phyloP scores from a whole-genome alignment of 257 asterid genomes.

The Handroanthus guayacan region DNA sequence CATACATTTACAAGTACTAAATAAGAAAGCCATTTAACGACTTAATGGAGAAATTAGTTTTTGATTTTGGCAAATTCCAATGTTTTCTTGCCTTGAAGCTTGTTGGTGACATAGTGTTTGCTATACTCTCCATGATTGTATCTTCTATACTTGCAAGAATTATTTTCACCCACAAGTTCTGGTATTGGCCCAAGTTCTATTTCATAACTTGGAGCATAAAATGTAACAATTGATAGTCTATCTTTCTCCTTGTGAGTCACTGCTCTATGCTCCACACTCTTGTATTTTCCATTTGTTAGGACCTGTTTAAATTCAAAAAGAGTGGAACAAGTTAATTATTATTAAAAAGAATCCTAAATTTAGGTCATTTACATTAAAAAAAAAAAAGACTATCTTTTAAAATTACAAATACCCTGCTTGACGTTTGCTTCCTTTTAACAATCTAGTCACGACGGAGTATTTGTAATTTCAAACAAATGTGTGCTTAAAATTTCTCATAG shows the following conservation, averaged over 20 bases:
- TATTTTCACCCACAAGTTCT: conserved; percentile 61
- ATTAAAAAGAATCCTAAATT: too few relatives aligned
- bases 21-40: conserved; percentile 24
- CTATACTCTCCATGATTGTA: conserved; percentile 97
- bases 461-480: too few relatives aligned
- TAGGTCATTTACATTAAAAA: too few relatives aligned
- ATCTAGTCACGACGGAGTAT: too few relatives aligned
- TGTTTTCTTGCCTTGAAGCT: conserved; percentile 90
- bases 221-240: conserved; percentile 89
- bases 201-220: conserved; percentile 94
- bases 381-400: too few relatives aligned
- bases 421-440: too few relatives aligned
- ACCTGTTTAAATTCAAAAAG: conserved; percentile 57
- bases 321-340: background rate
- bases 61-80: conserved; percentile 76
- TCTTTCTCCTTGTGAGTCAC: conserved; percentile 81
- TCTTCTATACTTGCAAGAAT: conserved; percentile 72
- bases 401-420: too few relatives aligned
- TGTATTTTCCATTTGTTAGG: conserved; percentile 84
- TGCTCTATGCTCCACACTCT: conserved; percentile 97
- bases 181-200: conserved; percentile 71
- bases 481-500: too few relatives aligned
- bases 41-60: conserved; percentile 7
- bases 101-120: conserved; percentile 87
- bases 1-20: conserved; percentile 35